Percentiles rank a stretch among this genome's conserved stretches.
Conservation (phyloP, 257 asterid species). For the Datura wrightii region DNA sequence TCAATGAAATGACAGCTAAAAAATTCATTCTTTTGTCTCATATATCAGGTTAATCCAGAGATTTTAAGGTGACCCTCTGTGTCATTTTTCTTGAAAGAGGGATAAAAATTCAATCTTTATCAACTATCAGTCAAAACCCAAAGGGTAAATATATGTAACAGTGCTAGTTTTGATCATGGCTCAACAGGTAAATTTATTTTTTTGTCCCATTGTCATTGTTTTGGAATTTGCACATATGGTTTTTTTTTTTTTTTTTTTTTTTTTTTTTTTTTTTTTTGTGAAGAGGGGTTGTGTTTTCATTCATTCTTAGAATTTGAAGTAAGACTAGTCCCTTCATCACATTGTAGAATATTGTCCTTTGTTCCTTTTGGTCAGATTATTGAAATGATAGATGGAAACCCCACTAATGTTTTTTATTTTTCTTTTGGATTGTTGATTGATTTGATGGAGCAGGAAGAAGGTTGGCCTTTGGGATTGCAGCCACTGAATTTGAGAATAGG, state of each 20-base stretch:
- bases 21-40: conserved; percentile 17
- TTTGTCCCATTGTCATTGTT: not conserved
- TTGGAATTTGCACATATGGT: not conserved
- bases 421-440: conserved; percentile 30
- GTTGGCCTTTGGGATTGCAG: conserved; percentile 62
- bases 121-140: conserved; percentile 24
- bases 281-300: not conserved
- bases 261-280: not conserved
- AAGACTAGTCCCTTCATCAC: not conserved
- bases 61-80: conserved; percentile 14
- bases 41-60: conserved; percentile 27
- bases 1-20: conserved; percentile 30
- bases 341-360: conserved; percentile 7
- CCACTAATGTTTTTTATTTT: conserved; percentile 22
- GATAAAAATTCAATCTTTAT: not conserved
- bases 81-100: not conserved
- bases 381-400: conserved; percentile 23
- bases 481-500: conserved; percentile 57
- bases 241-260: not conserved
- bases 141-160: conserved; percentile 16
- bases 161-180: conserved; percentile 35
- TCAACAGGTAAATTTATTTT: conserved; percentile 33
- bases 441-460: conserved; percentile 56
- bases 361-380: not conserved
- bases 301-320: not conserved